A percentile compares a stretch with the other conserved stretches of the same genome.
phyloP scores from a whole-genome alignment of 306 rosid genomes.

The Trifolium repens region DNA sequence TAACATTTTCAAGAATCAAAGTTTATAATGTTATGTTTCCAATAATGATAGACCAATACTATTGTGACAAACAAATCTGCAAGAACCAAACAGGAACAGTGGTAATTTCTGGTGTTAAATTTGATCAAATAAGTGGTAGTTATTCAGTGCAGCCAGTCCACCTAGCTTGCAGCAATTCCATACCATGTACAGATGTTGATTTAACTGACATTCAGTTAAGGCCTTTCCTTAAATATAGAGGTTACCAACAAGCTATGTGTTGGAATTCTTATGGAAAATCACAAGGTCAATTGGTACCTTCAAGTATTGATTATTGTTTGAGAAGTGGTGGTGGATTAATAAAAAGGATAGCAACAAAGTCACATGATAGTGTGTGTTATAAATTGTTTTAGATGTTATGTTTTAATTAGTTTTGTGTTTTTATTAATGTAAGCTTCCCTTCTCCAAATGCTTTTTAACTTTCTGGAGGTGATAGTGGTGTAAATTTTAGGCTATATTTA shows the following conservation, averaged over 20 bases:
- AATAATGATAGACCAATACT: constrained; percentile 80
- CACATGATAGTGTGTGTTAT: constrained; percentile 63
- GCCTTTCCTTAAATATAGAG: constrained; percentile 47
- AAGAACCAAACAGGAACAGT: constrained; percentile 76
- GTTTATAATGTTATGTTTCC: constrained; percentile 74
- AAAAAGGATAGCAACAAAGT: constrained; percentile 64
- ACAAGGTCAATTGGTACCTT: constrained; percentile 65
- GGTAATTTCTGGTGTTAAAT: constrained; percentile 65
- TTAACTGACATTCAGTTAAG: constrained; percentile 69
- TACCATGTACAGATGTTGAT: constrained; percentile 82
- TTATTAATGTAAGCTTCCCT: constrained; percentile 61
- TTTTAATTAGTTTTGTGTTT: neutral
- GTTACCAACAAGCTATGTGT: constrained; percentile 60
- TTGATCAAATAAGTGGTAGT: constrained; percentile 63
- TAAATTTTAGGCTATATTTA: neutral
- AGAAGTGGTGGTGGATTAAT: constrained; percentile 60
- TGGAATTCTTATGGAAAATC: constrained; percentile 82
- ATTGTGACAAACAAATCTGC: constrained; percentile 81
- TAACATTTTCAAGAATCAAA: constrained; percentile 78
- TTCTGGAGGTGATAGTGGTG: constrained; percentile 71
- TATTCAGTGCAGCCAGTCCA: constrained; percentile 68
- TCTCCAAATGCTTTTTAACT: constrained; percentile 46
- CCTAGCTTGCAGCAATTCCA: constrained; percentile 76
- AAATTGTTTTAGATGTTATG: neutral
- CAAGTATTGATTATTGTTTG: constrained; percentile 79